Base-by-base conservation (phyloP, 164 flowering plant species). In the Amborella trichopoda region DNA sequence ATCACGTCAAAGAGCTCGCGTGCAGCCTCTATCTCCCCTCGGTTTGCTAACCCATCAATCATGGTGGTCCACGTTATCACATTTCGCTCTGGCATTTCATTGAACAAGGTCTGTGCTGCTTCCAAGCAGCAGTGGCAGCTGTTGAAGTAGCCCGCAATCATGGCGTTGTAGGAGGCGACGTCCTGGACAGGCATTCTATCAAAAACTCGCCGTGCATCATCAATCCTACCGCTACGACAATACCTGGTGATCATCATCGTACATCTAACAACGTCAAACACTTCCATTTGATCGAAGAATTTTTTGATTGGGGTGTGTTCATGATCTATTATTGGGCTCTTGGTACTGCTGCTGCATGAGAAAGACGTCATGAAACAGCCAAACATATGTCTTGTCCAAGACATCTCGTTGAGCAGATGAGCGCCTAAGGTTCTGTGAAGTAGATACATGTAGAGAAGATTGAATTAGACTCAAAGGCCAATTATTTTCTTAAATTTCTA, bases 61-160 rank as follows among this genome's bases (percentile, higher is more conserved):
- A 56, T 56, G 6, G 49, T 56, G 21, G 49, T 49, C 61, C 61
- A 56, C 23, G 61, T 42, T 17, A 56, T 8, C 11, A 49, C 53
- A 25, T 49, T 56, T 40, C 54, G 41, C 17, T 56, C 49, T 6
- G 49, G 61, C 49, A 56, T 56, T 42, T 49, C 54, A 21, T 56
- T 23, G 13, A 56, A 49, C 23, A 56, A 26, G 34, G 25, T 42
- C 18, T 28, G 13, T 33, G 54, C 61, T 24, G 49, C 34, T 16
- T 33, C 49, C 19, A 56, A 49, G 22, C 43, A 40, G 26, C 54
- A 48, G 22, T 49, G 40, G 26, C 54, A 48, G 27, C 54, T 49
- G 23, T 33, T 24, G 27, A 56, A 5, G 26, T 36, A 41, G 10
- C 54, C 61, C 10, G 49, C 26, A n/a, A 49, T 44, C 49, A 49